A percentile compares a stretch with the other conserved stretches of the same genome.
phyloP scores from a whole-genome alignment of 139 green algal genomes.

The Tetraselmis chui region DNA sequence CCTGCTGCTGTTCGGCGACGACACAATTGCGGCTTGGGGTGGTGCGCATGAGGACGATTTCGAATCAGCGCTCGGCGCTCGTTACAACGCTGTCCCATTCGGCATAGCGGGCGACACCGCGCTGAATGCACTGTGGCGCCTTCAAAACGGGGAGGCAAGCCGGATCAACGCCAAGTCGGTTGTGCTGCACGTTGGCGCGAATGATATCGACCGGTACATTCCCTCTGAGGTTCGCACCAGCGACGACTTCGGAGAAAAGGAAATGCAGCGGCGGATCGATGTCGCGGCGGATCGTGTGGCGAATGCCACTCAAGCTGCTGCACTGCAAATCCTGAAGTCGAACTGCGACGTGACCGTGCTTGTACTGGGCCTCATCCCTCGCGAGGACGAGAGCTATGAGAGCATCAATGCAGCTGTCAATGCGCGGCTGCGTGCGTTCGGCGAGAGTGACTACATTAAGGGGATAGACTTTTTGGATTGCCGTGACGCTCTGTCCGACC shows the following conservation, averaged over 20 bases:
- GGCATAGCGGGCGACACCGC: background rate
- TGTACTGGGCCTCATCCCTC: background rate
- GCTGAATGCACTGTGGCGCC: background rate
- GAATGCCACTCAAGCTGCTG: background rate
- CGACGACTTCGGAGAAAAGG: background rate
- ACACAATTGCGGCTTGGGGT: background rate
- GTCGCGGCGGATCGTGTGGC: background rate
- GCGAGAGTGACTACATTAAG: background rate
- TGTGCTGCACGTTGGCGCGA: background rate
- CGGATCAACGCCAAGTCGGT: background rate
- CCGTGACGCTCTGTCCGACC: background rate
- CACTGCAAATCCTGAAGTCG: background rate
- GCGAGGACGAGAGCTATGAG: background rate
- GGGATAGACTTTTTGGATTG: background rate
- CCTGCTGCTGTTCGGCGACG: background rate
- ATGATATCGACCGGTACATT: background rate
- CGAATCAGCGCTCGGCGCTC: background rate
- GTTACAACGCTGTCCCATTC: background rate
- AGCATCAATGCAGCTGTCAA: background rate
- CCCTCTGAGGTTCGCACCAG: background rate
- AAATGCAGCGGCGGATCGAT: background rate
- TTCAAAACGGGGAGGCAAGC: background rate
- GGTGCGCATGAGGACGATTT: background rate
- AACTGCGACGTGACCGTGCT: background rate
- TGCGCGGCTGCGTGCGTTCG: background rate